Evolutionary conservation across 1,284 basidiomycete species (phyloP), one percentile per base, ranked within the genome.

Genomic region (Cutaneotrichosporon cavernicola): DNA sequence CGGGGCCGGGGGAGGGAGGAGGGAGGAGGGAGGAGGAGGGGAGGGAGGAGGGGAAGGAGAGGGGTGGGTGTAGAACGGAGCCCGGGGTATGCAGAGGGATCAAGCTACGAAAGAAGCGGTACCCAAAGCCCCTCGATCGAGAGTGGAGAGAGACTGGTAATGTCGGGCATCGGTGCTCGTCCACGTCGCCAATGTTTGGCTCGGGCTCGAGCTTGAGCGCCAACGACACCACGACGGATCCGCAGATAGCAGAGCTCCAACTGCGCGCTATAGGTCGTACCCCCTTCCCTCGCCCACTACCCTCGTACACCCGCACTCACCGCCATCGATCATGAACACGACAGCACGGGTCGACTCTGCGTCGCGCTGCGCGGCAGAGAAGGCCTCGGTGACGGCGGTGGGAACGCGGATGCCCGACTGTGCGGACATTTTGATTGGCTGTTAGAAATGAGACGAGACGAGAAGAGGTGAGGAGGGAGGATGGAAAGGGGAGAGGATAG

Each of bases 341-440:
- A 81, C 64, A 5, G 80, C 79, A 52, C 80, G 69, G 49, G 73
- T 70, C 30, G 70, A 63, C 6, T 71, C 65, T 6, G 69, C 69
- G 56, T 70, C 69, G 61, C 60, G 57, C 56, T 68, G 64, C 0
- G 78, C 79, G 3, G 63, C 57, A 6, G 73, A 65, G 67, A 79
- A 81, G 4, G 78, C 74, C 16, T 71, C 59, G 16, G 73, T 65
- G 36, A 81, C 66, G 18, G 70, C 62, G 21, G 69, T 64, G 7
- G 80, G 74, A 9, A 81, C 78, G 57, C 76, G 73, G 73, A 81
- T 76, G 40, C 80, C 80, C 26, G 80, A 81, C 14, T 74, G 76
- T 46, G 78, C 77, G 56, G 80, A 81, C 80, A 81, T 81, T 63
- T 30, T 58, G 56, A 22, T 16, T 65, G 62, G 40, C 11, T n/a